Conservation (phyloP, 163 green algal genomes). For the Volvox carteri region DNA sequence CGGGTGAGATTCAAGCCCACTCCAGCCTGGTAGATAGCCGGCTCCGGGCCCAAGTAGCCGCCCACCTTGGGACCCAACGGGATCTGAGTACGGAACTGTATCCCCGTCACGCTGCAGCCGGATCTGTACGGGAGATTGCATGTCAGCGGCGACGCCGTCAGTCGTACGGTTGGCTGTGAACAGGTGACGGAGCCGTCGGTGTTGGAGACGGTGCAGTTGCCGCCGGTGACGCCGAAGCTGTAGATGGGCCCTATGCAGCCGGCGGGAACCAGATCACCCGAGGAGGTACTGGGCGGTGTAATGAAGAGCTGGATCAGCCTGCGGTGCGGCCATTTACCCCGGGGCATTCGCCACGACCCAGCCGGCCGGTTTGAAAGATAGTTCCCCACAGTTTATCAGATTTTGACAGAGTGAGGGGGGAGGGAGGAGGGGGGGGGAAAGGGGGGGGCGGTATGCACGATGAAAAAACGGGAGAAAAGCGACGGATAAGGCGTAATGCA, state of each 20-base stretch:
- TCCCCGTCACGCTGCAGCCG: background rate
- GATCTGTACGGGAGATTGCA: slow-evolving; percentile 54
- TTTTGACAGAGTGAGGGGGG: background rate
- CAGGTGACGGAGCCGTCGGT: slow-evolving; percentile 27
- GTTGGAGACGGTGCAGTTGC: slow-evolving; percentile 43
- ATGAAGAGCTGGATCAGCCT: slow-evolving; percentile 24
- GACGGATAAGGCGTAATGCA: too few species aligned
- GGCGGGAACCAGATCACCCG: slow-evolving; percentile 7
- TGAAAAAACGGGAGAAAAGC: too few species aligned
- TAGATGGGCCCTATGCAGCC: slow-evolving; percentile 49
- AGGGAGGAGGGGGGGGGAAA: background rate
- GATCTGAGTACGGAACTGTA: background rate
- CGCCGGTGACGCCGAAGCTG: slow-evolving; percentile 36
- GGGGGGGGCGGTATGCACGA: too few species aligned
- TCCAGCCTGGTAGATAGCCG: slow-evolving; percentile 43
- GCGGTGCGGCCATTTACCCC: too few species aligned
- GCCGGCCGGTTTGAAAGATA: too few species aligned
- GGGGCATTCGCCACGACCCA: too few species aligned
- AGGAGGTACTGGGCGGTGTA: background rate
- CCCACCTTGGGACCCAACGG: slow-evolving; percentile 30
- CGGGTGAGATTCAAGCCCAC: slow-evolving; percentile 43
- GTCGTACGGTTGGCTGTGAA: slow-evolving; percentile 18
- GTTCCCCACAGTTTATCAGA: too few species aligned
- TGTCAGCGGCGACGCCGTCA: slow-evolving; percentile 13
- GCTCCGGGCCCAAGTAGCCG: slow-evolving; percentile 35